A percentile compares a stretch with the other conserved stretches of the same genome.
phyloP scores from a whole-genome alignment of 148 eudicot species.

The Heliamphora exappendiculata region DNA sequence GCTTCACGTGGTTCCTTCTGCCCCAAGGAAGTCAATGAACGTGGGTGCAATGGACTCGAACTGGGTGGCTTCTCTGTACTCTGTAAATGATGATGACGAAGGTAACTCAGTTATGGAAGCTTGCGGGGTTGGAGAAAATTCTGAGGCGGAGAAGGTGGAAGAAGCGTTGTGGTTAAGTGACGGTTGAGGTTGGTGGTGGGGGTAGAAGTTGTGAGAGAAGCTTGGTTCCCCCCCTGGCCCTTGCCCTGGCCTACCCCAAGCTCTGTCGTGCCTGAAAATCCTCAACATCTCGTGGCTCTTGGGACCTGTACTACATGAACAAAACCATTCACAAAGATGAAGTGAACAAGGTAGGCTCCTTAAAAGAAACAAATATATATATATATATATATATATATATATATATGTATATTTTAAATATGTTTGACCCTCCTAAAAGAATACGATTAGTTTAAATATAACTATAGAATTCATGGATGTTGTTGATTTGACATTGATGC shows the following conservation, averaged over 20 bases:
- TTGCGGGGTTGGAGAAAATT: conserved; percentile 3
- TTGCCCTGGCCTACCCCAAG: conserved; percentile 21
- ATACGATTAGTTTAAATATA: background rate
- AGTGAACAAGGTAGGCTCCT: background rate
- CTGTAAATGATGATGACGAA: conserved; percentile 11
- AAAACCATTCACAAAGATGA: background rate
- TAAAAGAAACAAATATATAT: background rate
- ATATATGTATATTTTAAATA: too few relatives aligned
- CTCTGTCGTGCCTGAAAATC: conserved; percentile 18
- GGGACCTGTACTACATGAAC: conserved; percentile 16
- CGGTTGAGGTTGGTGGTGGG: conserved; percentile 10
- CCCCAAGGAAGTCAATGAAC: conserved; percentile 29
- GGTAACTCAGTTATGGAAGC: conserved; percentile 7
- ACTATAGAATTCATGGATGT: too few relatives aligned
- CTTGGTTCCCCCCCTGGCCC: conserved; percentile 7
- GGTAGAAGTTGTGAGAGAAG: background rate
- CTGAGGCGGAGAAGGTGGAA: conserved; percentile 10
- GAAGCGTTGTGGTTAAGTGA: conserved; percentile 12
- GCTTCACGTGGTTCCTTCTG: conserved; percentile 19
- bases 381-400: background rate
- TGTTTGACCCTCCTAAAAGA: background rate
- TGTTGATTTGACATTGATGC: too few relatives aligned
- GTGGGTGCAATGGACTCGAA: conserved; percentile 18
- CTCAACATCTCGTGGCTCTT: conserved; percentile 12
- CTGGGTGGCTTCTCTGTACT: conserved; percentile 15